Conservation (phyloP, 495 filamentous ascomycete species). For the Emericellopsis terricola region DNA sequence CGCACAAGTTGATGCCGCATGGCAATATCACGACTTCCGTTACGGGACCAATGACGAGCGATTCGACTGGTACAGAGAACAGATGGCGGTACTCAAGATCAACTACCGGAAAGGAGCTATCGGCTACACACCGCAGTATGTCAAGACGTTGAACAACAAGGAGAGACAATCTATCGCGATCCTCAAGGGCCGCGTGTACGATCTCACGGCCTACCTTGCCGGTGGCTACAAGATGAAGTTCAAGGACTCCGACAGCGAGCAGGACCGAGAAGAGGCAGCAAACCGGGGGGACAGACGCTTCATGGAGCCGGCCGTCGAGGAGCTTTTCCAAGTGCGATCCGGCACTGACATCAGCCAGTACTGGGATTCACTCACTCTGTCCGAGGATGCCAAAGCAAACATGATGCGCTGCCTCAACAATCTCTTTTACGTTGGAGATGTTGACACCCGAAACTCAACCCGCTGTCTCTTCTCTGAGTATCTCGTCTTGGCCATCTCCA, state of each 20-base stretch:
- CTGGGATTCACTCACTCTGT: slow-evolving; percentile 52
- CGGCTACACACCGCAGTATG: slow-evolving; percentile 65
- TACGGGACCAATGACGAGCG: slow-evolving; percentile 63
- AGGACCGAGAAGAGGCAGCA: no score
- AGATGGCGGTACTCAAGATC: slow-evolving; percentile 54
- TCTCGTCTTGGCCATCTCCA: slow-evolving; percentile 77
- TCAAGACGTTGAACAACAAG: slow-evolving; percentile 49
- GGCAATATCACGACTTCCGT: slow-evolving; percentile 86
- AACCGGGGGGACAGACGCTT: slow-evolving; percentile 48
- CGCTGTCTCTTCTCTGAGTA: slow-evolving; percentile 82
- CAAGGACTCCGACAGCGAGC: slow-evolving; percentile 26
- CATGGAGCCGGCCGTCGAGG: slow-evolving; percentile 58
- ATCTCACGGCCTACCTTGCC: slow-evolving; percentile 68
- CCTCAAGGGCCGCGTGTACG: slow-evolving; percentile 69
- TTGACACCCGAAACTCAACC: slow-evolving; percentile 79
- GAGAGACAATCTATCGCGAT: slow-evolving; percentile 52
- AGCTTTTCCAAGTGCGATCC: slow-evolving; percentile 56
- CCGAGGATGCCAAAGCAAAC: slow-evolving; percentile 28
- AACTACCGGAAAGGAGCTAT: slow-evolving; percentile 79
- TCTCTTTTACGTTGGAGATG: slow-evolving; percentile 82
- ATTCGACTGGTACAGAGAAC: slow-evolving; percentile 80
- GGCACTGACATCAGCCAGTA: slow-evolving; percentile 71
- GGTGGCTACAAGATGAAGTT: slow-evolving; percentile 53
- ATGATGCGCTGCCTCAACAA: slow-evolving; percentile 87
- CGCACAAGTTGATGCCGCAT: slow-evolving; percentile 49